Evolutionary conservation across 176 grass and related monocot species (phyloP), one percentile per base, ranked within the genome.

Genomic region (Pontederia paniculata): DNA sequence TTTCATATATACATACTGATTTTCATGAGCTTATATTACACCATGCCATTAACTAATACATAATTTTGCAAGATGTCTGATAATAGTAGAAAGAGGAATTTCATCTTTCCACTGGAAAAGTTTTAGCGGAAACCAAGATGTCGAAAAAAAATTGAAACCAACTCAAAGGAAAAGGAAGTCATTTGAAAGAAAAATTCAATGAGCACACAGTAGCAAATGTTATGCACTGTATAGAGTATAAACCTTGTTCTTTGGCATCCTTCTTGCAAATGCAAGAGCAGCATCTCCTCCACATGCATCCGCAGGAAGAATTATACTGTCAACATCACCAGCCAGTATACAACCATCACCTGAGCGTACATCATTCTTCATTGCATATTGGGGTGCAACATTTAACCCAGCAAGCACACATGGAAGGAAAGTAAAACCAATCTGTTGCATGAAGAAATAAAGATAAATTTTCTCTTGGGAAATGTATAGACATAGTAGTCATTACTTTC

Each of bases 351-450:
- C 65, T 1, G 61, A 76, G 20, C 9, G 73, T 54, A 65, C 69
- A n/a, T 65, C 53, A 44, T 51, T 60, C 60, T 57, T 73, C 18
- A 52, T 79, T 59, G 81, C 83, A 88, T 97, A 97, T 57, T 77
- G 86, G 61, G 86, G 86, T 52, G 91, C 86, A 53, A 46, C 79
- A 63, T 83, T 90, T 86, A 90, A 74, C 54, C 93, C 93, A 1
- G 83, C 80, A 1, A 97, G 82, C 58, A 91, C 83, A 70, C 86
- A 97, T 8, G 93, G 86, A 42, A 97, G 75, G 77, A 91, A 97
- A 19, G 91, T 97, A 77, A 90, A 78, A 44, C 91, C 91, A 76
- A 97, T 84, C 86, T 97, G 73, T 71, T 69, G 12, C 2, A 71
- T 60, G 55, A 52, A 64, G 1, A 74, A 41, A 10, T 64, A 60